phyloP scores from a whole-genome alignment of 1,284 basidiomycete species.

The Apiotrichum sp. region DNA sequence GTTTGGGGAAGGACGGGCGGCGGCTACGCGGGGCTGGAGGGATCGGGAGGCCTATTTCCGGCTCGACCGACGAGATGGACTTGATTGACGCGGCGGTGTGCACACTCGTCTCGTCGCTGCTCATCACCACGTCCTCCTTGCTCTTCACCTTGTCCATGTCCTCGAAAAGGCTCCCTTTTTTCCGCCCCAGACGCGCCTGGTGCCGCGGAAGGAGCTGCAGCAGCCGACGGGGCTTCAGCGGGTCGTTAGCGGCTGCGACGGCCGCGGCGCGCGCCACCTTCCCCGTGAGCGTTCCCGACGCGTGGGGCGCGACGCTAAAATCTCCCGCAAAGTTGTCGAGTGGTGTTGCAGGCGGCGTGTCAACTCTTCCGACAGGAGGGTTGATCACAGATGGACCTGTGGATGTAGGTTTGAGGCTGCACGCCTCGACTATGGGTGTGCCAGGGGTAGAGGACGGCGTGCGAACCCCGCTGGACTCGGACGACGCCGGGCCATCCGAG shows the following conservation, averaged over 20 bases:
- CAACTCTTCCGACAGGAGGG: too few relatives aligned
- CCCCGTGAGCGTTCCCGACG: background rate
- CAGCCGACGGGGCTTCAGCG: conserved; percentile 7
- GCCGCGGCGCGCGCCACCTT: conserved; percentile 1
- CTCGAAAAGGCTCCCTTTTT: background rate
- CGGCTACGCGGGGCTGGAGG: background rate
- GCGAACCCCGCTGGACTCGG: background rate
- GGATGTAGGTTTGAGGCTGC: too few relatives aligned
- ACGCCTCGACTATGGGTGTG: background rate
- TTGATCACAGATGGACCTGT: too few relatives aligned
- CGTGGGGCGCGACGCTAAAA: background rate
- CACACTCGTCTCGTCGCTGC: too few relatives aligned
- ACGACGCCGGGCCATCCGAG: background rate
- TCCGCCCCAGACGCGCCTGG: background rate
- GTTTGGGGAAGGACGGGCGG: background rate
- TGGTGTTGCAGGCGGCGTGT: too few relatives aligned
- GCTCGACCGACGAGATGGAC: background rate
- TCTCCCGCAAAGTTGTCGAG: background rate
- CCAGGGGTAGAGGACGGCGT: background rate
- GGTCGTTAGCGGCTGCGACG: conserved; percentile 4
- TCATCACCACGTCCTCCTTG: background rate
- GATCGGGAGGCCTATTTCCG: conserved; percentile 1
- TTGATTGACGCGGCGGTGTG: background rate
- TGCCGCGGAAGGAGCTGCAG: background rate
- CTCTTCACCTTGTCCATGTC: too few relatives aligned